These are phyloP conservation scores for Pleurotus ostreatus DNA, from an alignment of 768 basidiomycete genomes.

Conservation along the genomic window DNA sequence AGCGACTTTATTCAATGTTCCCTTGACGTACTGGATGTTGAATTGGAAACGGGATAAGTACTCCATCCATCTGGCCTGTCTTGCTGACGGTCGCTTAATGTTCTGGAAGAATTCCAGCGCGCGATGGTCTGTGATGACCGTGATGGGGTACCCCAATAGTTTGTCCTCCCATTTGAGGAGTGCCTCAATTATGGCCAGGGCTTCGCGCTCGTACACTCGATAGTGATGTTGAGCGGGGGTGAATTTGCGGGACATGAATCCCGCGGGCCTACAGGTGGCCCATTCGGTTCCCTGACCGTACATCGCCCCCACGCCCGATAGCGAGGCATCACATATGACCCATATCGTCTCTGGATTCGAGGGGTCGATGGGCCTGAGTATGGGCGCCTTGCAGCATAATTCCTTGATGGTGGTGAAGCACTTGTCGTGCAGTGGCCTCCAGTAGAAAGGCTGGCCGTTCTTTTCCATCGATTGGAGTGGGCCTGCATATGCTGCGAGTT, in stretches of 20 bases:
- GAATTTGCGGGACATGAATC: conserved; percentile 19
- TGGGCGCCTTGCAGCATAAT: too few species aligned
- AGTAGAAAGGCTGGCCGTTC: too few species aligned
- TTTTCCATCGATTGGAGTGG: too few species aligned
- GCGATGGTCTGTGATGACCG: conserved; percentile 23
- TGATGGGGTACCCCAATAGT: conserved; percentile 19
- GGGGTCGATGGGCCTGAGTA: too few species aligned
- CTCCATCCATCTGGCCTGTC: conserved; percentile 23
- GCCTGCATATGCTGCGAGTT: too few species aligned
- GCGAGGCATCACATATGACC: too few species aligned
- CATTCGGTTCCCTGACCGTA: conserved; percentile 24
- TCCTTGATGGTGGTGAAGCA: too few species aligned
- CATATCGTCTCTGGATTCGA: too few species aligned
- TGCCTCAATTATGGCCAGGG: conserved; percentile 11
- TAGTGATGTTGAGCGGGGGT: conserved; percentile 15
- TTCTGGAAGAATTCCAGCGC: conserved; percentile 20
- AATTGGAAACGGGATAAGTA: conserved; percentile 22
- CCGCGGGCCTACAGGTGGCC: conserved; percentile 19
- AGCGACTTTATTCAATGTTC: conserved; percentile 21
- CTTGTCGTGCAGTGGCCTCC: too few species aligned
- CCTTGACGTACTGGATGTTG: conserved; percentile 19
- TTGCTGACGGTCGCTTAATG: conserved; percentile 9
- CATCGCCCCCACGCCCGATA: not conserved
- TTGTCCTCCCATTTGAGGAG: conserved; percentile 29
- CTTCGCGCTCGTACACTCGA: conserved; percentile 14